Percentiles rank a stretch among this genome's conserved stretches.
phyloP scores from a whole-genome alignment of 768 basidiomycete genomes.

The Russula foetens region DNA sequence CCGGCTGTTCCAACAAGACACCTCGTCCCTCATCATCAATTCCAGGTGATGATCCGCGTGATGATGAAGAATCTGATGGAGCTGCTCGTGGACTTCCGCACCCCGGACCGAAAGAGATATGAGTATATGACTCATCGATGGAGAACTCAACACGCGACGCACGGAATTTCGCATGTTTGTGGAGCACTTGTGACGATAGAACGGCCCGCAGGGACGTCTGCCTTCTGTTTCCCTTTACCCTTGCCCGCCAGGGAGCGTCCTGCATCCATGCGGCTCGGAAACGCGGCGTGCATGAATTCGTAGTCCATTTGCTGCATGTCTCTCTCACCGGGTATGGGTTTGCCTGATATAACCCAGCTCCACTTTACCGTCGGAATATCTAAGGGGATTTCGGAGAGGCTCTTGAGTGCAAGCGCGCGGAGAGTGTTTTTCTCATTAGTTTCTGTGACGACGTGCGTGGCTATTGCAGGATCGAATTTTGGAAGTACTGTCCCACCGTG shows the following conservation, averaged over 20 bases:
- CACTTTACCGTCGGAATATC: slow-evolving; percentile 11
- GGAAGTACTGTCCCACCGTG: slow-evolving; percentile 57
- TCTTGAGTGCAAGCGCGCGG: slow-evolving; percentile 39
- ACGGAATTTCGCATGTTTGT: neutral
- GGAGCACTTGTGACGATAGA: neutral
- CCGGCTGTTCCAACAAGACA: neutral
- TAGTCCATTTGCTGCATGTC: slow-evolving; percentile 14
- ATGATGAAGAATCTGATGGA: neutral
- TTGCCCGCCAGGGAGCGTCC: slow-evolving; percentile 1
- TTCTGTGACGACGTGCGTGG: slow-evolving; percentile 66
- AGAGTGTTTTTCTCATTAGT: slow-evolving; percentile 25
- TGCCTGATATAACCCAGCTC: slow-evolving; percentile 17
- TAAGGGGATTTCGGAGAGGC: slow-evolving; percentile 46
- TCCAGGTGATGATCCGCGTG: neutral
- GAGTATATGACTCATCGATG: neutral
- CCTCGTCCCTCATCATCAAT: neutral
- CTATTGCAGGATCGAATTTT: slow-evolving; percentile 42
- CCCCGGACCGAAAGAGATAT: neutral
- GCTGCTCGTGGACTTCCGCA: neutral
- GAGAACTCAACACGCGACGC: neutral
- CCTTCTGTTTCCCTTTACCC: slow-evolving; percentile 11
- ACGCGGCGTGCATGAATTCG: slow-evolving; percentile 18
- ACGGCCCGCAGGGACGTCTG: neutral
- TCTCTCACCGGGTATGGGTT: slow-evolving; percentile 1
- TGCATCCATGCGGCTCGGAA: slow-evolving; percentile 15